Conservation (phyloP, 306 rosid genomes). For the Abrus precatorius region DNA sequence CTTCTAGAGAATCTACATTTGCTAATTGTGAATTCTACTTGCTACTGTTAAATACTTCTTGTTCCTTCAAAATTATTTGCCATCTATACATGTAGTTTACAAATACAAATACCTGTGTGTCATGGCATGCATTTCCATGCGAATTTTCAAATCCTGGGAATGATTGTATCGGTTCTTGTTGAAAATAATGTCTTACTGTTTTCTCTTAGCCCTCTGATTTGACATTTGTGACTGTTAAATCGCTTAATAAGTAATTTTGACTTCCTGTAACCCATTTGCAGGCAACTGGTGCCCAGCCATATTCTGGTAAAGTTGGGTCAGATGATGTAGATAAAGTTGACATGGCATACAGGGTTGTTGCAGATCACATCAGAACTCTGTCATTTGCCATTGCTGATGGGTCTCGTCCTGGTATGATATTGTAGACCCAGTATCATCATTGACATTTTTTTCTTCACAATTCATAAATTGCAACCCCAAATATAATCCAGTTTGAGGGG, state of each 20-base stretch:
- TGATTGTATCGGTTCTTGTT: background rate
- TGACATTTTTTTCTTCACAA: background rate
- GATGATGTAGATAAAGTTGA: conserved; percentile 89
- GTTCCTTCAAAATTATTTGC: conserved; percentile 5
- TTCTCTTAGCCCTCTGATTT: background rate
- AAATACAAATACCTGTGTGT: background rate
- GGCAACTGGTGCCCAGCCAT: conserved; percentile 93
- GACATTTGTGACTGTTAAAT: background rate
- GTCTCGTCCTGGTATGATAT: conserved; percentile 87
- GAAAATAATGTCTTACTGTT: background rate
- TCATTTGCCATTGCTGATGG: conserved; percentile 99
- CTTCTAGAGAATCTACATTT: conserved; percentile 6
- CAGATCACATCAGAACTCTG: conserved; percentile 75
- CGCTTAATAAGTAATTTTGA: conserved; percentile 13
- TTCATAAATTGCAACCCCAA: conserved; percentile 3
- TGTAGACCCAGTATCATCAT: conserved; percentile 21
- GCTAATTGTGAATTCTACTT: conserved; percentile 5
- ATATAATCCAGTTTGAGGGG: background rate
- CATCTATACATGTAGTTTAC: background rate
- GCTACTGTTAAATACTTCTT: conserved; percentile 4
- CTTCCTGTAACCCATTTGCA: conserved; percentile 47
- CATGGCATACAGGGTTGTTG: conserved; percentile 94
- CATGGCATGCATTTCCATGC: conserved; percentile 2
- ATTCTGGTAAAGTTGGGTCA: conserved; percentile 86
- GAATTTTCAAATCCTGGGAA: background rate